phyloP scores from a whole-genome alignment of 2,329 filamentous ascomycete genomes.

The Ascochyta rabiei region DNA sequence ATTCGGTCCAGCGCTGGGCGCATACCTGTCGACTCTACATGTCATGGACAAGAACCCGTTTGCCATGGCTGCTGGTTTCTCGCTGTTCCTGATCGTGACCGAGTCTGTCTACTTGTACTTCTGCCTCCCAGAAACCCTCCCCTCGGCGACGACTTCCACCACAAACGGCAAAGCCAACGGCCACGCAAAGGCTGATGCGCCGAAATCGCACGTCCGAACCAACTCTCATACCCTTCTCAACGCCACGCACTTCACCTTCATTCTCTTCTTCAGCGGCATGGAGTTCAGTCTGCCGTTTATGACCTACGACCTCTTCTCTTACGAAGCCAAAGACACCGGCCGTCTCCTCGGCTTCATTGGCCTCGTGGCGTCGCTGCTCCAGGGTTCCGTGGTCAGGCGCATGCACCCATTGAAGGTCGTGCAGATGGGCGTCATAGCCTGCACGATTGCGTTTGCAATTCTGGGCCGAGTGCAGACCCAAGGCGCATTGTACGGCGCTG shows the following conservation, averaged over 20 bases:
- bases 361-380: slow-evolving; percentile 86
- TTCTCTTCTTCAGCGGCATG: slow-evolving; percentile 97
- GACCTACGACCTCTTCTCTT: slow-evolving; percentile 91
- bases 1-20: slow-evolving; percentile 90
- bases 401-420: slow-evolving; percentile 82
- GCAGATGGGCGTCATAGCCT: slow-evolving; percentile 77
- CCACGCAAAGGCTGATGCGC: slow-evolving; percentile 24
- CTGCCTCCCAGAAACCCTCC: slow-evolving; percentile 84
- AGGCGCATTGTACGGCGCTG: slow-evolving; percentile 76
- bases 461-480: slow-evolving; percentile 74
- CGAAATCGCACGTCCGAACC: slow-evolving; percentile 58
- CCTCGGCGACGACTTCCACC: slow-evolving; percentile 49
- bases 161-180: slow-evolving; percentile 28
- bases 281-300: slow-evolving; percentile 98
- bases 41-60: slow-evolving; percentile 89
- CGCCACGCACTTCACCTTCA: slow-evolving; percentile 83
- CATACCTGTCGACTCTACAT: slow-evolving; percentile 78
- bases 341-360: slow-evolving; percentile 89
- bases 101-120: slow-evolving; percentile 90
- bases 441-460: slow-evolving; percentile 78
- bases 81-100: slow-evolving; percentile 78
- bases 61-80: slow-evolving; percentile 88
- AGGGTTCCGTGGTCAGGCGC: slow-evolving; percentile 87
- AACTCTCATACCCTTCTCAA: slow-evolving; percentile 88
- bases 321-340: slow-evolving; percentile 79